Evolutionary conservation across 176 grass and related monocot genomes (phyloP).

Genomic region (Rhynchospora tenuis): DNA sequence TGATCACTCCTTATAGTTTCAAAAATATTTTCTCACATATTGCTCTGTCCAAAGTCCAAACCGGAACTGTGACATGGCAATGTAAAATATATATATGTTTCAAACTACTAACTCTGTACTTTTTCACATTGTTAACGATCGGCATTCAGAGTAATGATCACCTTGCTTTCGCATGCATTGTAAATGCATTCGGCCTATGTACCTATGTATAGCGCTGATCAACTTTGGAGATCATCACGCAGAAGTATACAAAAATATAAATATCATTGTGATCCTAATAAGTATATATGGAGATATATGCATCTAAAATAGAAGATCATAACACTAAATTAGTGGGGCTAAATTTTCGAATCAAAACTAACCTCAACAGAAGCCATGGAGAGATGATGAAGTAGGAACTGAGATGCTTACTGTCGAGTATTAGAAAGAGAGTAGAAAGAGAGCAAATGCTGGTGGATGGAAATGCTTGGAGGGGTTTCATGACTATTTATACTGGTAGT

Average conservation of each 20-base stretch:
- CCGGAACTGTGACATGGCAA: not conserved
- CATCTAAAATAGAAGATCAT: not conserved
- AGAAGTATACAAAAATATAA: not conserved
- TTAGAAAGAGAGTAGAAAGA: not conserved
- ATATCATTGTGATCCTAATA: not conserved
- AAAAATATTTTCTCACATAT: not conserved
- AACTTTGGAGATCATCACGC: not conserved
- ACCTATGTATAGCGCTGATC: not conserved
- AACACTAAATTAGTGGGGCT: not conserved
- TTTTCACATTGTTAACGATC: not conserved
- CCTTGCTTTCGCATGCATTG: not conserved
- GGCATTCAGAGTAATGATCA: not conserved
- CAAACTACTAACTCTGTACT: not conserved
- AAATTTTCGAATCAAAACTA: not conserved
- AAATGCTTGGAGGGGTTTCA: constrained; percentile 8
- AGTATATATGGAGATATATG: not conserved
- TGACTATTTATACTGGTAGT: constrained; percentile 21
- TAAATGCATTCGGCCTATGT: not conserved
- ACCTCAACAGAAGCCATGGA: constrained; percentile 28
- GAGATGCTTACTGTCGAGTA: constrained; percentile 5
- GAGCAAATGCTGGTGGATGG: not conserved
- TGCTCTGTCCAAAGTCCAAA: not conserved
- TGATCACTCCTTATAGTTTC: no score
- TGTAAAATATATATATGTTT: no score
- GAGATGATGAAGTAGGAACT: not conserved